These are phyloP conservation scores for Simplicillium sp. DNA, from an alignment of 2,329 filamentous ascomycete genomes.

Conservation along the genomic window DNA sequence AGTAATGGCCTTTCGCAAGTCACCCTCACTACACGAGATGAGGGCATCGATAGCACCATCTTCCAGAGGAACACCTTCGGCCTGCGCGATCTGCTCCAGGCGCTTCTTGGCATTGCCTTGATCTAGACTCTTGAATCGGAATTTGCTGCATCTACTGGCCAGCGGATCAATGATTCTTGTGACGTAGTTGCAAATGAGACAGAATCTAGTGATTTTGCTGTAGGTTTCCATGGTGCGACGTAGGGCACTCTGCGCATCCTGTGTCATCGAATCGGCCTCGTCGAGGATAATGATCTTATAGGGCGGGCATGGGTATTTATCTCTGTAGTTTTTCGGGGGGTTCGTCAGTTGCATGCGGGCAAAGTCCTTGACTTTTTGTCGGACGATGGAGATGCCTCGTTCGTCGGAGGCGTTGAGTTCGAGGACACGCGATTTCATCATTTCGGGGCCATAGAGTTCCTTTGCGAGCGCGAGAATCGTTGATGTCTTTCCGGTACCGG, in stretches of 20 bases:
- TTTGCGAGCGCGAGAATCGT: conserved; percentile 96
- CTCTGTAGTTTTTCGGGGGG: conserved; percentile 57
- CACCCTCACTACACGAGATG: conserved; percentile 83
- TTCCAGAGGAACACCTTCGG: conserved; percentile 69
- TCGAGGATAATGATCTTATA: conserved; percentile 99
- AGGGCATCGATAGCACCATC: conserved; percentile 74
- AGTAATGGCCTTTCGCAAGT: conserved; percentile 92
- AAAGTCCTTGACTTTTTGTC: conserved; percentile 97
- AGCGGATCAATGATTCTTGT: conserved; percentile 96
- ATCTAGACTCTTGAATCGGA: conserved; percentile 93
- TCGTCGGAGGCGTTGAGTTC: conserved; percentile 99
- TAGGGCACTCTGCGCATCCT: conserved; percentile 90
- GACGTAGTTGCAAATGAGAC: conserved; percentile 97
- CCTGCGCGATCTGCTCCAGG: conserved; percentile 70
- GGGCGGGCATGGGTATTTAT: conserved; percentile 81
- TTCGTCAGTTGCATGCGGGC: conserved; percentile 90
- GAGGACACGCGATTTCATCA: conserved; percentile 89
- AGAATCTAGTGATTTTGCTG: conserved; percentile 91
- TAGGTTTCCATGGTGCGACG: conserved; percentile 98
- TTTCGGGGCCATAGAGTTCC: conserved; percentile 91
- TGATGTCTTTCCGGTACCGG: conserved; percentile 94
- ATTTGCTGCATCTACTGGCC: conserved; percentile 89
- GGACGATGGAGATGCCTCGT: conserved; percentile 92
- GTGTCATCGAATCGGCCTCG: conserved; percentile 97
- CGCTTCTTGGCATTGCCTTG: conserved; percentile 72